phyloP scores from a whole-genome alignment of 1,284 basidiomycete genomes.

The Rhodotorula sp. region DNA sequence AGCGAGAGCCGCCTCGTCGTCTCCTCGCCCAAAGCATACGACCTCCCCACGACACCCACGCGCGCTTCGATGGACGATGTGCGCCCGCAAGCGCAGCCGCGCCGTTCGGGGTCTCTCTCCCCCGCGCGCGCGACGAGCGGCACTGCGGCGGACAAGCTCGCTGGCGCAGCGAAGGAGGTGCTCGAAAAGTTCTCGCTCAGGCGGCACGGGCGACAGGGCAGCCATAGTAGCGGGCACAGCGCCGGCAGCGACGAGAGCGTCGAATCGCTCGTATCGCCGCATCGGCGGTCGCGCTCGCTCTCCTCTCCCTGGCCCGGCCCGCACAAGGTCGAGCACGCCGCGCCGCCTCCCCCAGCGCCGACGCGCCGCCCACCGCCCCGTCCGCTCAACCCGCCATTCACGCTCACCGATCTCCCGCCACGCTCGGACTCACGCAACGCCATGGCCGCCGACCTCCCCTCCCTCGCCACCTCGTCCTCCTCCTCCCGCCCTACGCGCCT shows the following conservation, averaged over 20 bases:
- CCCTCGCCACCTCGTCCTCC: neutral
- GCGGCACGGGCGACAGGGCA: neutral
- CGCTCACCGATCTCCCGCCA: conserved; percentile 18
- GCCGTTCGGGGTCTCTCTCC: neutral
- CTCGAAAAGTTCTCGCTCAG: conserved; percentile 10
- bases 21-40: conserved; percentile 6
- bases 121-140: conserved; percentile 4
- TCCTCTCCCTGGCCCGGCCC: conserved; percentile 9
- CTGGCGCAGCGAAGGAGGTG: conserved; percentile 25
- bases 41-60: neutral
- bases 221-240: neutral
- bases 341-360: neutral
- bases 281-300: neutral
- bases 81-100: neutral
- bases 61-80: conserved; percentile 11
- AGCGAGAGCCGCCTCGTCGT: conserved; percentile 18
- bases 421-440: conserved; percentile 23
- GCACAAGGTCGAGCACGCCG: neutral
- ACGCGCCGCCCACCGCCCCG: neutral
- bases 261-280: neutral
- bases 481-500: neutral
- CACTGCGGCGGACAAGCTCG: conserved; percentile 18
- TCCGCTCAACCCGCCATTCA: neutral
- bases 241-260: neutral
- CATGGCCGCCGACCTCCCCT: neutral